Evolutionary conservation across 1,284 basidiomycete genomes (phyloP), one percentile per base, ranked within the genome.

Genomic region (Pseudomicrostroma phylloplanum): DNA sequence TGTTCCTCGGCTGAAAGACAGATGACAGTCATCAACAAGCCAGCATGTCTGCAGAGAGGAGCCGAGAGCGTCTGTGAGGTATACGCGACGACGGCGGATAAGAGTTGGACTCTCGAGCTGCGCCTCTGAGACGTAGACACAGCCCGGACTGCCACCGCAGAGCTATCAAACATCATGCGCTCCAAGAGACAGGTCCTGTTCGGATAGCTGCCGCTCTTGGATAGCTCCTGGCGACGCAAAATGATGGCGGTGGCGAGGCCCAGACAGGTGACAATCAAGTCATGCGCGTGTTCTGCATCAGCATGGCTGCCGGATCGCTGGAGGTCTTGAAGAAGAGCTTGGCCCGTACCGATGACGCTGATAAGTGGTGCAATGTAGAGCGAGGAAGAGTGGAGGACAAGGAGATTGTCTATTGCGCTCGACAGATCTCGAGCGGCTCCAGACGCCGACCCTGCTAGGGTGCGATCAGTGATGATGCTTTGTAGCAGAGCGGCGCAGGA

Each of bases 331-430:
- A 90, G 81, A 53, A 87, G 81, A 39, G 85, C 83, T 17, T 83
- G 82, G 6, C 86, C 88, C 0, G 84, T 82, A 1, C 85, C 84
- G 59, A 92, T 83, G 25, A 85, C 83, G 0, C 86, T 83, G 56
- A 91, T 83, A 21, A 92, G 81, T 0, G 90, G 90, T 62, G 84
- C 86, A 65, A 92, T 85, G 1, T 88, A 86, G 0, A 88, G 86
- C 12, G 86, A 85, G 7, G 88, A 87, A 0, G 88, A 87, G 67
- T 86, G 85, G 78, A 83, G 83, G 2, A 91, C 81, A 51, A 91
- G 82, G 0, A 85, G 83, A 63, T 89, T 87, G 6, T 85, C 82
- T 39, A 90, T 82, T 2, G 86, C 83, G 65, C 84, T 83, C 62
- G 86, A 85, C 41, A 61, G 19, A 19, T n/a, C 15, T 63, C 58